Conservation (phyloP, 2,329 filamentous ascomycete species). For the Aaosphaeria arxii region DNA sequence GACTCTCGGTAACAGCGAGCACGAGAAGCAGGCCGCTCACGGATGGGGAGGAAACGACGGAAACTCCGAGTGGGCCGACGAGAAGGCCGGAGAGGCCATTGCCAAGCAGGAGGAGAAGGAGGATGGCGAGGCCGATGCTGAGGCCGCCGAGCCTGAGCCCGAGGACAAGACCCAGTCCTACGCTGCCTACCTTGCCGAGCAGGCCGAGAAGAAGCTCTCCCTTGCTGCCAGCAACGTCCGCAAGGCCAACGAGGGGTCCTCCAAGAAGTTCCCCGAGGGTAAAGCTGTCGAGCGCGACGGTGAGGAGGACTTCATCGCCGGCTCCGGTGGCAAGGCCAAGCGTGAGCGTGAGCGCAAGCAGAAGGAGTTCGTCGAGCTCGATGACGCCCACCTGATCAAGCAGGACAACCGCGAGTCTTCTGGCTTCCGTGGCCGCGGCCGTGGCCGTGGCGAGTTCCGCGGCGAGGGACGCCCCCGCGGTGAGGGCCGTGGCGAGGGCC, state of each 20-base stretch:
- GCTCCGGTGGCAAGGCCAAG: constrained; percentile 69
- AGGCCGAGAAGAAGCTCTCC: constrained; percentile 71
- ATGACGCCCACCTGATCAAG: constrained; percentile 58
- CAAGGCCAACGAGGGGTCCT: constrained; percentile 88
- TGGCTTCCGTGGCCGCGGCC: constrained; percentile 34
- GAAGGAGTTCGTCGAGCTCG: constrained; percentile 86
- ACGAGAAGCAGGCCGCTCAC: constrained; percentile 83
- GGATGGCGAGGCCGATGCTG: constrained; percentile 38
- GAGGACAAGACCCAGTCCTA: constrained; percentile 91
- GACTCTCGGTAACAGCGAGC: constrained; percentile 54
- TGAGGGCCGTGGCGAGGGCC: constrained; percentile 48
- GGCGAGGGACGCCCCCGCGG: constrained; percentile 54
- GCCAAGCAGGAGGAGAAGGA: constrained; percentile 83
- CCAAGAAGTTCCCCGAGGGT: constrained; percentile 91
- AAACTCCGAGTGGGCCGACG: constrained; percentile 81
- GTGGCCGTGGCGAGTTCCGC: constrained; percentile 50
- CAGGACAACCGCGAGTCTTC: constrained; percentile 51
- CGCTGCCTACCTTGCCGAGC: constrained; percentile 78
- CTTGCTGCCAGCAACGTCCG: constrained; percentile 70
- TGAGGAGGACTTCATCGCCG: constrained; percentile 71
- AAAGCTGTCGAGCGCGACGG: constrained; percentile 59
- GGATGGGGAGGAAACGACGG: constrained; percentile 86
- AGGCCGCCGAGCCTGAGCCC: constrained; percentile 50
- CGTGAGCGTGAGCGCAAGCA: constrained; percentile 88
- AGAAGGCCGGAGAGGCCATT: constrained; percentile 86